A percentile compares a stretch with the other conserved stretches of the same genome.
Evolutionary conservation across 805 yeast genomes (phyloP).

Genomic region (Wickerhamiella kazuoi): DNA sequence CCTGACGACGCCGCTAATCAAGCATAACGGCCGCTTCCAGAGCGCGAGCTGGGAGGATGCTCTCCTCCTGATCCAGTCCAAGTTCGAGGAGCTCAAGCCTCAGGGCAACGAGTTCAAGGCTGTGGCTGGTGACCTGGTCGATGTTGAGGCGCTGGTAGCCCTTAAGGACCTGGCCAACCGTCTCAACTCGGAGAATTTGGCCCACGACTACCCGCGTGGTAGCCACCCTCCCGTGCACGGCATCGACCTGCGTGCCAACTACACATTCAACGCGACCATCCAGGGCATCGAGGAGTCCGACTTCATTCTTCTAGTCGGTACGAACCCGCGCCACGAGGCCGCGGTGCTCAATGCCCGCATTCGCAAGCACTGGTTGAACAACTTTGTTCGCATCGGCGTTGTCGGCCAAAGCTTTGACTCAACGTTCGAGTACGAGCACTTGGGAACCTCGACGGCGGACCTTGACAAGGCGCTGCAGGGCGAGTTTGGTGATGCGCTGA

Average conservation of each 20-base stretch:
- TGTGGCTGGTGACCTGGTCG: slow-evolving; percentile 63
- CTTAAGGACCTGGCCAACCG: slow-evolving; percentile 61
- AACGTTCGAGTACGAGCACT: slow-evolving; percentile 45
- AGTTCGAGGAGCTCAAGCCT: slow-evolving; percentile 38
- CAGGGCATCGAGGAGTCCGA: slow-evolving; percentile 73
- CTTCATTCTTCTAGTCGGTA: slow-evolving; percentile 60
- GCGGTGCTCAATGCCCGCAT: slow-evolving; percentile 73
- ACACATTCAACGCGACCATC: slow-evolving; percentile 61
- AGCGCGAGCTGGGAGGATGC: slow-evolving; percentile 82
- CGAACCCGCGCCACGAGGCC: slow-evolving; percentile 82
- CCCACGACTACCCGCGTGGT: slow-evolving; percentile 49
- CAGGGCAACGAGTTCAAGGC: slow-evolving; percentile 60
- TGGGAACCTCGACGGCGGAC: slow-evolving; percentile 44
- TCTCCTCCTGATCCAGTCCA: slow-evolving; percentile 46
- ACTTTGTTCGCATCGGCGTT: slow-evolving; percentile 44
- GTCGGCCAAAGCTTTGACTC: slow-evolving; percentile 66
- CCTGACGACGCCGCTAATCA: slow-evolving; percentile 61
- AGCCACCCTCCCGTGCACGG: slow-evolving; percentile 44
- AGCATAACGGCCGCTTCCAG: slow-evolving; percentile 49
- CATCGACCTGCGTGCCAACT: slow-evolving; percentile 59
- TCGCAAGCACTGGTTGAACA: slow-evolving; percentile 62
- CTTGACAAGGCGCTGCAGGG: slow-evolving; percentile 47
- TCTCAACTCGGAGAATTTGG: slow-evolving; percentile 64
- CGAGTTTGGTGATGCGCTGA: slow-evolving; percentile 47
- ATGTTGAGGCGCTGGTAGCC: slow-evolving; percentile 68